Conservation (phyloP, 164 flowering plant species). For the Malania oleifera region DNA sequence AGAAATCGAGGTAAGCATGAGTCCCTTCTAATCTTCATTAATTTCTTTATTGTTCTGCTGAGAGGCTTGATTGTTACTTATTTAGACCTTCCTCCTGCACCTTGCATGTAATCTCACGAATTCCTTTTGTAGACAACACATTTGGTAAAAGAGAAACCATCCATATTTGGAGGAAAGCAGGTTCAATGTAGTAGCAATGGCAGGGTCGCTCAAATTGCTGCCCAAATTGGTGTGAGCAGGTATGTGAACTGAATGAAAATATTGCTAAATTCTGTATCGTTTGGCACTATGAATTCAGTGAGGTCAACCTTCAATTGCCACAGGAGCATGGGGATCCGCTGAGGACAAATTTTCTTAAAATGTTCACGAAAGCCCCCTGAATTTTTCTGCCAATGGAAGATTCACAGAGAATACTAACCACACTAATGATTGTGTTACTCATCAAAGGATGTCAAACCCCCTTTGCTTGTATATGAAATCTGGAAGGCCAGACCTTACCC, state of each 20-base stretch:
- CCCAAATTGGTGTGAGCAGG: conserved; percentile 29
- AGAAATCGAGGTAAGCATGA: conserved; percentile 38
- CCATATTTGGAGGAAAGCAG: conserved; percentile 25
- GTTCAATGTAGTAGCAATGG: conserved; percentile 26
- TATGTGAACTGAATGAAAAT: conserved; percentile 11
- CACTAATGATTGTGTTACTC: background rate
- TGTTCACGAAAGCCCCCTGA: background rate
- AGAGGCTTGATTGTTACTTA: no score
- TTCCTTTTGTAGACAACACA: conserved; percentile 22
- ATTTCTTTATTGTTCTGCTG: no score
- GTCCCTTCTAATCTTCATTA: background rate
- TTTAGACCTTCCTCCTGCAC: no score
- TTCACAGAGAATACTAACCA: conserved; percentile 1
- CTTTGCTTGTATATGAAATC: conserved; percentile 3
- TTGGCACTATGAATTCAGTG: background rate
- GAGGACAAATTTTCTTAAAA: background rate
- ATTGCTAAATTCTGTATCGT: background rate
- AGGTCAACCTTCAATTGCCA: conserved; percentile 2
- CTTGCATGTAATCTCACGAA: background rate
- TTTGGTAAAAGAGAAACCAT: conserved; percentile 24
- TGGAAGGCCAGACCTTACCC: background rate
- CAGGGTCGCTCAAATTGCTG: conserved; percentile 20
- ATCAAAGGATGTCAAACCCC: background rate
- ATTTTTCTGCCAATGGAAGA: conserved; percentile 8
- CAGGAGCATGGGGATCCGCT: conserved; percentile 50